phyloP scores from a whole-genome alignment of 768 basidiomycete species.

The Mycena indigotica region DNA sequence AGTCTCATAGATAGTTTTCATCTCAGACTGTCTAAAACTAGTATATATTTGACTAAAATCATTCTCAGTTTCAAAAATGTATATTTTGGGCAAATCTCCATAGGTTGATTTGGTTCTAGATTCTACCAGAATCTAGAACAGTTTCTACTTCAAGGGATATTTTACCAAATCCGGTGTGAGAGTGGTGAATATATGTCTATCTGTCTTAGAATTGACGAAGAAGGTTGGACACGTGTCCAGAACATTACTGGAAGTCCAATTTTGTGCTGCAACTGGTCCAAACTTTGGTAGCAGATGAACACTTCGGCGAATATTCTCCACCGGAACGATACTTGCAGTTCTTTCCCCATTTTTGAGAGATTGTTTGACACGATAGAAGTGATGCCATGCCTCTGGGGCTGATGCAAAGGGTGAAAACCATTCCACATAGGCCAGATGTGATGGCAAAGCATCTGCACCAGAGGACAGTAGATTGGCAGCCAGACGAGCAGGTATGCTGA shows the following conservation, averaged over 20 bases:
- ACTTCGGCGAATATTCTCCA: constrained; percentile 30
- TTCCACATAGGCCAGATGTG: constrained; percentile 30
- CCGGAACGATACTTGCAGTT: constrained; percentile 29
- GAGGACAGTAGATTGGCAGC: constrained; percentile 6
- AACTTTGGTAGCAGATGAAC: constrained; percentile 27
- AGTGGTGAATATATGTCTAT: constrained; percentile 1
- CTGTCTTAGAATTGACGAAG: background rate
- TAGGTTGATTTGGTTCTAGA: too few species aligned
- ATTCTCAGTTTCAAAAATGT: too few species aligned
- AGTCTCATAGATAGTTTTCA: too few species aligned
- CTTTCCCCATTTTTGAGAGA: constrained; percentile 6
- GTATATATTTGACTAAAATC: too few species aligned
- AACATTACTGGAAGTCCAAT: constrained; percentile 6
- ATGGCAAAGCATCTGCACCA: constrained; percentile 10
- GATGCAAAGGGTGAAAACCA: constrained; percentile 26
- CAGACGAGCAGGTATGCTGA: constrained; percentile 22
- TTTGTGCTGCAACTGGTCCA: background rate
- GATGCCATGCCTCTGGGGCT: constrained; percentile 19
- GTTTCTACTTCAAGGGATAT: too few species aligned
- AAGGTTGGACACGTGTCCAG: constrained; percentile 1
- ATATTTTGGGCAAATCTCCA: too few species aligned
- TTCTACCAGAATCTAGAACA: too few species aligned
- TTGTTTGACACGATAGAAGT: constrained; percentile 23
- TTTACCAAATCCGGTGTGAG: too few species aligned
- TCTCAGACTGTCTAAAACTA: too few species aligned